Base-by-base conservation (phyloP, 2,329 filamentous ascomycete genomes). In the Macroventuria anomochaeta region DNA sequence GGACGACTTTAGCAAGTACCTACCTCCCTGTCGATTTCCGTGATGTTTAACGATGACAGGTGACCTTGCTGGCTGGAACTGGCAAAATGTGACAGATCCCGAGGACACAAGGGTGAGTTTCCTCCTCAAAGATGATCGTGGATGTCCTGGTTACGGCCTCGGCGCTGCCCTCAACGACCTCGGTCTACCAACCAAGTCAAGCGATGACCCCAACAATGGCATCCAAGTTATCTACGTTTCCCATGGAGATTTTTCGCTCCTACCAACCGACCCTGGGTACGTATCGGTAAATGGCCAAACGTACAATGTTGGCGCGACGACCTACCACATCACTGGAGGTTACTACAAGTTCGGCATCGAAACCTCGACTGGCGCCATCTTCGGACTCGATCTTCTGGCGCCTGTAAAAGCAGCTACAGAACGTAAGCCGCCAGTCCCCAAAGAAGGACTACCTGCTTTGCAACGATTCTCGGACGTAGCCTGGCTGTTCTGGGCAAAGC, bases 271-370 rank as follows among this genome's bases (percentile, higher is more conserved):
- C n/a, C 36, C 36, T 6, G 10, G 13, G n/a, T 17, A 26, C 13
- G 23, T 17, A 8, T 25, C 23, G 23, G 23, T 25, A 8, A 8
- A 25, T 8, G 23, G 8, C 23, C 23, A 25, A 25, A 25, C 23
- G 23, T 25, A 25, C 8, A 25, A 25, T 25, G 23, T 25, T 25
- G 23, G 23, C 23, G 23, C 23, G 8, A 34, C 32, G 18, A 43
- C 15, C n/a, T 50, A 53, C 17, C 46, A 23, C 5, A 39, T 32
- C 15, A 54, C 55, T 3, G 40, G 39, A 3, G 50, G 26, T 5
- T 37, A 47, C 3, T 58, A 57, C 42, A 32, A 10, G 5, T 56
- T 62, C 8, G 52, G 49, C 12, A 49, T 59, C 10, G 57, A 63
- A 25, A 11, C 44, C 21, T 20, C 25, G 7, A 44, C 37, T 7